A percentile compares a stretch with the other conserved stretches of the same genome.
These are phyloP conservation scores for Rubia tinctorum DNA, from an alignment of 305 asterid species.

Conservation along the genomic window DNA sequence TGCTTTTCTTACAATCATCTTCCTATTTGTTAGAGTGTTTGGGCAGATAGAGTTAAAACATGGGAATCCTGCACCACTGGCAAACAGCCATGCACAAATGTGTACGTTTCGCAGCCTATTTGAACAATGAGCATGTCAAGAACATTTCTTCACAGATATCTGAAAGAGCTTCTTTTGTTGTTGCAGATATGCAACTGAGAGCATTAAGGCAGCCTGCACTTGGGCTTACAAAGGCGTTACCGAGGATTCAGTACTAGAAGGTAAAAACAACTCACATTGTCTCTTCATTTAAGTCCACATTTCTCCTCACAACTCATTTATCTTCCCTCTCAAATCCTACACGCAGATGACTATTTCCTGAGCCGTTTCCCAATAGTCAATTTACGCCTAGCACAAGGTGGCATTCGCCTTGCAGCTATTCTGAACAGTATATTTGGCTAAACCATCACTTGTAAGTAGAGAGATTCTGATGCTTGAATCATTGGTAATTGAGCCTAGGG, in stretches of 20 bases:
- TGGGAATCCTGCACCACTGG: constrained; percentile 42
- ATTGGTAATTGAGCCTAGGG: too few species aligned
- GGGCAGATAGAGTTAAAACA: constrained; percentile 67
- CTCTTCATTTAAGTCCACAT: not conserved
- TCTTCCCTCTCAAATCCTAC: not conserved
- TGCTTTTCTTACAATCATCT: not conserved
- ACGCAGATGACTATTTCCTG: constrained; percentile 71
- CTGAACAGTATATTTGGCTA: constrained; percentile 76
- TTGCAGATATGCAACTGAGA: constrained; percentile 74
- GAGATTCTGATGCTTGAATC: not conserved
- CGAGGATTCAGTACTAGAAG: constrained; percentile 61
- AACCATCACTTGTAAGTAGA: not conserved
- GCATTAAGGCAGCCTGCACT: constrained; percentile 82
- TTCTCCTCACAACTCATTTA: not conserved
- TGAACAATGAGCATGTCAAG: not conserved
- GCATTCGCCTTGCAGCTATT: constrained; percentile 83
- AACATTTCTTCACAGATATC: not conserved
- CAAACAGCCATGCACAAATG: constrained; percentile 59
- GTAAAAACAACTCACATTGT: constrained; percentile 27
- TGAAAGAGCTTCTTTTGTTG: not conserved
- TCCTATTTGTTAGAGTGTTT: constrained; percentile 43
- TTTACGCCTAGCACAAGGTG: constrained; percentile 77
- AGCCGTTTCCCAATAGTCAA: constrained; percentile 63
- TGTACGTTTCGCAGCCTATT: constrained; percentile 32
- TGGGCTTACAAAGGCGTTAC: constrained; percentile 82